Conservation (phyloP, 73 alveolate species). For the Strombidium stylifer region DNA sequence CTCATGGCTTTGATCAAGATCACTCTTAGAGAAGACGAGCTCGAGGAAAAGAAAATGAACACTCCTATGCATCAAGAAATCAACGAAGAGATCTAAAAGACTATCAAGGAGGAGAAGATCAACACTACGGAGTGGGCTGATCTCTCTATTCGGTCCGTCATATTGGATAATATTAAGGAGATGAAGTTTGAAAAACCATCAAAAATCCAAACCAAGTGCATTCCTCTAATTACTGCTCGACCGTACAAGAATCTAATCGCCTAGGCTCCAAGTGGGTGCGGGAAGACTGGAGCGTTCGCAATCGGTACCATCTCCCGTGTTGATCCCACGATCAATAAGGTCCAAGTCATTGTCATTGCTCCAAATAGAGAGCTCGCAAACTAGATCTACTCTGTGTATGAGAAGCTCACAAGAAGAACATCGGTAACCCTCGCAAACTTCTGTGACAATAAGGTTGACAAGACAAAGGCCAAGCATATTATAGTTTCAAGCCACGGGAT, state of each 20-base stretch:
- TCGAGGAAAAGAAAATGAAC: no score
- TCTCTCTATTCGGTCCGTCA: no score
- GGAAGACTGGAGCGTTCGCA: constrained; percentile 69
- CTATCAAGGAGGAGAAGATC: no score
- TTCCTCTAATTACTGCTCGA: constrained; percentile 64
- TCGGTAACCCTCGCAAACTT: constrained; percentile 25
- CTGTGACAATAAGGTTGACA: constrained; percentile 35
- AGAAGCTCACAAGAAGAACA: constrained; percentile 26
- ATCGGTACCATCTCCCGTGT: constrained; percentile 61
- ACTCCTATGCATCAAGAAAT: no score
- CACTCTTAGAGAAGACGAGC: no score
- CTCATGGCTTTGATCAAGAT: no score
- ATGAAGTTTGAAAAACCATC: constrained; percentile 46
- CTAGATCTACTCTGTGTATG: constrained; percentile 48
- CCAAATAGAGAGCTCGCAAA: constrained; percentile 81
- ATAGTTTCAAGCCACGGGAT: constrained; percentile 61
- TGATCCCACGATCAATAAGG: constrained; percentile 34
- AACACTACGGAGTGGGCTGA: no score
- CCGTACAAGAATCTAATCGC: constrained; percentile 59
- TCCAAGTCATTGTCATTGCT: constrained; percentile 69
- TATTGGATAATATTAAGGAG: no score
- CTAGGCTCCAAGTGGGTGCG: constrained; percentile 73
- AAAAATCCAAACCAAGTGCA: constrained; percentile 52
- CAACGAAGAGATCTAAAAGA: no score
- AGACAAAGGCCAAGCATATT: constrained; percentile 45